Percentiles rank a stretch among this genome's conserved stretches.
These are phyloP conservation scores for Rhodotorula sp. DNA, from an alignment of 1,284 basidiomycete species.

Conservation along the genomic window DNA sequence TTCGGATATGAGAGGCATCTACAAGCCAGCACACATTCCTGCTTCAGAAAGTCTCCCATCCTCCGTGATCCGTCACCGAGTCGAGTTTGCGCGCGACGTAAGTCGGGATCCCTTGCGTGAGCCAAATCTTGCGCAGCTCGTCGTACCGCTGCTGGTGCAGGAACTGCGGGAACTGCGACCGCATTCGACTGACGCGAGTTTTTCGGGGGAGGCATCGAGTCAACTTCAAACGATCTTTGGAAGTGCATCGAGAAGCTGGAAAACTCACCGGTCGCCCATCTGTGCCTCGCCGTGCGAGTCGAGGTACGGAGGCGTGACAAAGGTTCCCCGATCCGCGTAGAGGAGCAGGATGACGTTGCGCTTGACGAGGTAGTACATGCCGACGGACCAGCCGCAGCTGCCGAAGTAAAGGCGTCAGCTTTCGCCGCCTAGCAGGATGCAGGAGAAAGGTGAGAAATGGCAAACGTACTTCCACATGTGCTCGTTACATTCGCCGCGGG, in stretches of 20 bases:
- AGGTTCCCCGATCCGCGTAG: slow-evolving; percentile 83
- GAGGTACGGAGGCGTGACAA: slow-evolving; percentile 84
- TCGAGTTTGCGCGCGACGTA: slow-evolving; percentile 86
- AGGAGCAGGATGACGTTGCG: slow-evolving; percentile 89
- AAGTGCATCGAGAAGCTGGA: background rate
- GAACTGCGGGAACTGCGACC: slow-evolving; percentile 73
- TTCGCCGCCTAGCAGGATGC: background rate
- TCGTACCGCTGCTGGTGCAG: slow-evolving; percentile 85
- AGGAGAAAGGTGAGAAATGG: background rate
- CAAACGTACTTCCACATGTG: slow-evolving; percentile 82
- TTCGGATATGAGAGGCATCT: background rate
- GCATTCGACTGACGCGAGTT: slow-evolving; percentile 55
- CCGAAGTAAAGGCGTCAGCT: slow-evolving; percentile 16
- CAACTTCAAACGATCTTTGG: background rate
- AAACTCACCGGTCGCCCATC: slow-evolving; percentile 75
- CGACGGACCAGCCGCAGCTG: slow-evolving; percentile 86
- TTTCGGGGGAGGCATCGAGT: too few species aligned
- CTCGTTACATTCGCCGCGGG: slow-evolving; percentile 86
- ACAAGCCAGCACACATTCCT: background rate
- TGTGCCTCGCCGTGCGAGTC: slow-evolving; percentile 95
- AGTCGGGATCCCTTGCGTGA: slow-evolving; percentile 85
- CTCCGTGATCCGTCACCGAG: slow-evolving; percentile 76
- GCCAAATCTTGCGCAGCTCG: slow-evolving; percentile 85
- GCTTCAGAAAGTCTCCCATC: slow-evolving; percentile 78
- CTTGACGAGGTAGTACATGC: slow-evolving; percentile 88